Evolutionary conservation across 495 filamentous ascomycete species (phyloP).

Genomic region (Chaetomium tenue): DNA sequence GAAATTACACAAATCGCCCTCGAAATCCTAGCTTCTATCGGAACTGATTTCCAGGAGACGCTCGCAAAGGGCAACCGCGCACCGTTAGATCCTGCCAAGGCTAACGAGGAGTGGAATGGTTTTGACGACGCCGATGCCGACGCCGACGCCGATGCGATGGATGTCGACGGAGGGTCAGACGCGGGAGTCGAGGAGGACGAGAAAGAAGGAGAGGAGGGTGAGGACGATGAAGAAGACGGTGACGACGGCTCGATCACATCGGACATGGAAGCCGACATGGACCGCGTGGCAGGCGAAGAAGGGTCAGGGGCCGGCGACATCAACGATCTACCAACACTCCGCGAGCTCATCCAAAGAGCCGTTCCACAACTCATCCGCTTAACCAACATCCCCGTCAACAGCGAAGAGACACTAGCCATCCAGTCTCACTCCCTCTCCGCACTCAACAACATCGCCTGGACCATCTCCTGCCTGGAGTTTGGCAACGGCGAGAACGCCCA

Average conservation of each 20-base stretch:
- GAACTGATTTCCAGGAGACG: conserved; percentile 51
- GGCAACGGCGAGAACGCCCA: conserved; percentile 40
- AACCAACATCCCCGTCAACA: conserved; percentile 28
- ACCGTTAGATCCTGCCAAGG: conserved; percentile 18
- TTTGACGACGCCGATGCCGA: conserved; percentile 39
- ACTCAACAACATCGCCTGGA: conserved; percentile 63
- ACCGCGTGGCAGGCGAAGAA: conserved; percentile 52
- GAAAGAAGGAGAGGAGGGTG: conserved; percentile 37
- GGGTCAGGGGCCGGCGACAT: conserved; percentile 38
- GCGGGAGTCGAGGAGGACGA: conserved; percentile 35
- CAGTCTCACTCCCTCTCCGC: conserved; percentile 50
- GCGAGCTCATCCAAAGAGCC: conserved; percentile 48
- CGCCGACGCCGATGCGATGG: conserved; percentile 20
- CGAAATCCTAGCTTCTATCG: conserved; percentile 59
- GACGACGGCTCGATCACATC: conserved; percentile 48
- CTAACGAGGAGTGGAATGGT: conserved; percentile 33
- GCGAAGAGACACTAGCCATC: conserved; percentile 35
- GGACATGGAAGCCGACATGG: conserved; percentile 58
- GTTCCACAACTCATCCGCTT: conserved; percentile 52
- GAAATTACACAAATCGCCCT: conserved; percentile 50
- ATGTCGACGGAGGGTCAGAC: conserved; percentile 35
- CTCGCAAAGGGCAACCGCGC: conserved; percentile 40
- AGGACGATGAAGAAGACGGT: conserved; percentile 33
- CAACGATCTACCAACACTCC: conserved; percentile 47
- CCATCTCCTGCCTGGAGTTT: conserved; percentile 52